Evolutionary conservation across 164 flowering plant species (phyloP).

Genomic region (Magnolia officinalis): DNA sequence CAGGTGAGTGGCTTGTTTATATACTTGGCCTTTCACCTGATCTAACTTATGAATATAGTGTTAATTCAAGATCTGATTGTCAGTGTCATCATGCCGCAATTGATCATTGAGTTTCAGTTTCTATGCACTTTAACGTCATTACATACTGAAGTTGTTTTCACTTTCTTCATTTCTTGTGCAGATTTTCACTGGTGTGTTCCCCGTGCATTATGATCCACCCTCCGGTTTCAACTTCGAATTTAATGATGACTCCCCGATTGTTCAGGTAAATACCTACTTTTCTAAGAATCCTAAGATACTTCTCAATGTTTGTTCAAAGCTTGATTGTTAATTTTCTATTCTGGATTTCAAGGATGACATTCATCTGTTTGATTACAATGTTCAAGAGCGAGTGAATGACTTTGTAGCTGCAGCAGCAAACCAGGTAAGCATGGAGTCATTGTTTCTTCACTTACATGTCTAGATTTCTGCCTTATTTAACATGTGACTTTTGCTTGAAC

Average conservation of each 20-base stretch:
- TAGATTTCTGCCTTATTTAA: neutral
- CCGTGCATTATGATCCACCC: constrained; percentile 61
- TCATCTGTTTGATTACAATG: constrained; percentile 85
- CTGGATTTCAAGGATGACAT: constrained; percentile 37
- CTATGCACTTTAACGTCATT: too few species aligned
- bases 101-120: too few species aligned
- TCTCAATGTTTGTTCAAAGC: neutral
- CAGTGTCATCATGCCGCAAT: too few species aligned
- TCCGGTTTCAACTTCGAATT: constrained; percentile 55
- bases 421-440: constrained; percentile 46
- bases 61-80: too few species aligned
- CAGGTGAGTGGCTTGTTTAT: constrained; percentile 20
- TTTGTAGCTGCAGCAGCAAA: constrained; percentile 81
- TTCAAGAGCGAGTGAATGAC: constrained; percentile 79
- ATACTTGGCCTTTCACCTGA: neutral
- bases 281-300: neutral
- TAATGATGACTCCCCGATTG: constrained; percentile 47
- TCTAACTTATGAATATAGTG: neutral
- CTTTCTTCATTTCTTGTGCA: constrained; percentile 10
- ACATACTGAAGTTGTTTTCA: neutral
- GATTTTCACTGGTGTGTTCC: constrained; percentile 67
- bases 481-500: neutral
- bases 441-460: neutral
- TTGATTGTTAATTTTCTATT: constrained; percentile 1
- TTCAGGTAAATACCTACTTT: constrained; percentile 40